Conservation (phyloP, 768 basidiomycete genomes). For the Russula brevipes region DNA sequence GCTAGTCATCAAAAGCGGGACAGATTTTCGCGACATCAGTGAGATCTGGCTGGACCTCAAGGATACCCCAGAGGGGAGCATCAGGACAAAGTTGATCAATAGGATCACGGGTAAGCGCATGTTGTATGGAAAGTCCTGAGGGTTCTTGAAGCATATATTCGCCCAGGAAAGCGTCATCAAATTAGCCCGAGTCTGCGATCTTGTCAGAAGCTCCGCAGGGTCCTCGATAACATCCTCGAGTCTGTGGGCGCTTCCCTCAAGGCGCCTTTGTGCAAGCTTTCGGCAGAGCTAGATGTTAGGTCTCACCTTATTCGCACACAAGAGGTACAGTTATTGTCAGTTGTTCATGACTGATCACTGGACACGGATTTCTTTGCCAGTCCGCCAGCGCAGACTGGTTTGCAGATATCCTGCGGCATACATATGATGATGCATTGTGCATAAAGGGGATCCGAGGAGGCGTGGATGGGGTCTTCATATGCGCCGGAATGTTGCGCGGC, state of each 20-base stretch:
- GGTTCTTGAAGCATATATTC: neutral
- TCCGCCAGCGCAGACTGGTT: slow-evolving; percentile 76
- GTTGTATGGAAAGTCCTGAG: neutral
- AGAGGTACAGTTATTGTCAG: slow-evolving; percentile 46
- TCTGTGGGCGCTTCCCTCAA: slow-evolving; percentile 65
- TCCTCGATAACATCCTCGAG: slow-evolving; percentile 60
- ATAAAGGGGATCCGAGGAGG: slow-evolving; percentile 51
- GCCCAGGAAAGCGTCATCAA: slow-evolving; percentile 58
- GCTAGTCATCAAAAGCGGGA: slow-evolving; percentile 79
- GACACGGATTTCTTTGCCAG: slow-evolving; percentile 34
- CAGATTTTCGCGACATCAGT: slow-evolving; percentile 84
- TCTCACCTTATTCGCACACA: slow-evolving; percentile 67
- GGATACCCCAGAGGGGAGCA: slow-evolving; percentile 53
- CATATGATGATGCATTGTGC: slow-evolving; percentile 68
- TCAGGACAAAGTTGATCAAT: slow-evolving; percentile 61
- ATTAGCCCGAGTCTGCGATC: slow-evolving; percentile 51
- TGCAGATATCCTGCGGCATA: slow-evolving; percentile 76
- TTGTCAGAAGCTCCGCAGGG: slow-evolving; percentile 42
- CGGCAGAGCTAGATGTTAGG: slow-evolving; percentile 63
- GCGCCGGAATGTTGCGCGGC: slow-evolving; percentile 79
- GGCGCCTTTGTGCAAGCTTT: slow-evolving; percentile 69
- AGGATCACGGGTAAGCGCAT: slow-evolving; percentile 48
- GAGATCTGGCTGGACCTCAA: slow-evolving; percentile 62
- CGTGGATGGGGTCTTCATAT: slow-evolving; percentile 76
- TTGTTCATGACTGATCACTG: neutral